Evolutionary conservation across 768 basidiomycete genomes (phyloP), one percentile per base, ranked within the genome.

Genomic region (Cystofilobasidium ferigula): DNA sequence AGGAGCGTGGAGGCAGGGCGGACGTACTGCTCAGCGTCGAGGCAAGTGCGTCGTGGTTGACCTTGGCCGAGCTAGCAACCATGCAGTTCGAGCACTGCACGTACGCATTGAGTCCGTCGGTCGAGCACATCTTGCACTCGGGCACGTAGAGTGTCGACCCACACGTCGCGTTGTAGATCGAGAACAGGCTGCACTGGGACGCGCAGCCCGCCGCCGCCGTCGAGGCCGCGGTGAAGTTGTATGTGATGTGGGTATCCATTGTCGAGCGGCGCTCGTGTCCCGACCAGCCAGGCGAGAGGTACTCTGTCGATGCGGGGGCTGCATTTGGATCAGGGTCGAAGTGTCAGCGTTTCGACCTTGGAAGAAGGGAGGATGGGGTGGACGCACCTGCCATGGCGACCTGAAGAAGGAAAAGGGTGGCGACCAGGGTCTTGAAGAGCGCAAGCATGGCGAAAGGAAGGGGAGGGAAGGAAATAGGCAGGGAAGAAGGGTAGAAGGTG

Each of bases 41-140:
- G 22, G 40, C 36, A 7, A 40, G 8, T 16, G 1, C 36, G 5
- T 22, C 26, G 40, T n/a, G 38, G n/a, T 40, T 12, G 36, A 40
- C 26, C 16, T 8, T 18, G 2, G 51, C 20, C 30, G 26, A 3
- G 28, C 26, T 43, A 16, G 38, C 22, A 26, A 26, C 40, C 24
- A 42, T 24, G 13, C 36, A 59, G 40, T 59, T 59, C 0, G 58
- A 10, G 58, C 58, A 59, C 38, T 26, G n/a, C 34, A 36, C 36
- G 48, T 26, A 62, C 9, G 61, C 35, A 10, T 62, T 35, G 10
- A 62, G 47, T 0, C 61, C 61, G 16, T 4, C 26, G 8, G 61
- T 51, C n/a, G 61, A 62, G 48, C 61, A 62, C 61, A 62, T 62
- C 26, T 34, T 34, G 47, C 61, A 62, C 47, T 26, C 35, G 13